These are phyloP conservation scores for Solanum rostratum DNA, from an alignment of 257 asterid genomes.

Conservation along the genomic window DNA sequence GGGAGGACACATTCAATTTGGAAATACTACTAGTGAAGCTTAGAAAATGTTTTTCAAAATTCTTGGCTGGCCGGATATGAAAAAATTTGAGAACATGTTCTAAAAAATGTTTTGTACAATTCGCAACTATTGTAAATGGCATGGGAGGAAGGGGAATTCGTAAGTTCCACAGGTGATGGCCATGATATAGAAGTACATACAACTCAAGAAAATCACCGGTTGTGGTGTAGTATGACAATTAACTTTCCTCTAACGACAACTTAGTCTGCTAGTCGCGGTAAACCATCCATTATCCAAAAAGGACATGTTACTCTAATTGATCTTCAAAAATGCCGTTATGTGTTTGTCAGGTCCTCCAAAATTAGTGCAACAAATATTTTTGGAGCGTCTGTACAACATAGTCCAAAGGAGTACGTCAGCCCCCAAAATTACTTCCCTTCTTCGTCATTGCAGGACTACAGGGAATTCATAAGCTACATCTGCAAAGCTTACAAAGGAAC, in stretches of 20 bases:
- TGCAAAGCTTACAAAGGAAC: constrained; percentile 30
- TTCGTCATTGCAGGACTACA: constrained; percentile 20
- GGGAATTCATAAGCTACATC: constrained; percentile 16
- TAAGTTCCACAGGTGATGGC: not conserved
- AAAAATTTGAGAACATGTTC: no score
- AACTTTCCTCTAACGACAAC: not conserved
- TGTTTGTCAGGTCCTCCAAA: not conserved
- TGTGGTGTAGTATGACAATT: not conserved
- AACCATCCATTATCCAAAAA: not conserved
- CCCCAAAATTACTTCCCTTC: not conserved
- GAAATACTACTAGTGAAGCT: no score
- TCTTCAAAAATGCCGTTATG: not conserved
- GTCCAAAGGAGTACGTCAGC: not conserved
- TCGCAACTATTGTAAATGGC: not conserved
- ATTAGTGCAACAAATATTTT: not conserved
- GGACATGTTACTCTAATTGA: not conserved
- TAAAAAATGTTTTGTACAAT: no score
- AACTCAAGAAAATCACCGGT: not conserved
- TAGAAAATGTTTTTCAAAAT: no score
- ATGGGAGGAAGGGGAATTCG: not conserved
- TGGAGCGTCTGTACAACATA: not conserved
- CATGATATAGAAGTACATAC: not conserved
- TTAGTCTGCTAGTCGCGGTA: not conserved
- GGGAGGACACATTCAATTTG: no score
- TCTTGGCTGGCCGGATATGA: no score